Percentiles rank a stretch among this genome's conserved stretches.
Conservation (phyloP, 495 filamentous ascomycete genomes). For the Podospora bellae-mahoneyi region DNA sequence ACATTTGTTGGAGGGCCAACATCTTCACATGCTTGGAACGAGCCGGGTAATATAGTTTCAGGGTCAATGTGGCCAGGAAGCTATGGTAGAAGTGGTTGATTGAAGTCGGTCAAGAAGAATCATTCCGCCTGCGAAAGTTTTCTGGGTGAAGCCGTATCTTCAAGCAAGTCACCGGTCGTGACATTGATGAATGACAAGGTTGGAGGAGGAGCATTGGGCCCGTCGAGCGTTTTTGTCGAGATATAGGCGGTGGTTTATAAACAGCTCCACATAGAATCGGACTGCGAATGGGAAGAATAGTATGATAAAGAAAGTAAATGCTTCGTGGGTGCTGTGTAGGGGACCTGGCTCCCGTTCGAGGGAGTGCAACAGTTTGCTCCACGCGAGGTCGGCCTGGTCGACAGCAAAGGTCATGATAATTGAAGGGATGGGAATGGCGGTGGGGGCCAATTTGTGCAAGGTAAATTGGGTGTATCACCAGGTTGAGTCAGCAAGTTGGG, state of each 20-base stretch:
- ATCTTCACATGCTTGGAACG: too few species aligned
- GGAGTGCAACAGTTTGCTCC: neutral
- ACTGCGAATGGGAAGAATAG: slow-evolving; percentile 4
- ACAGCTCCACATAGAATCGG: neutral
- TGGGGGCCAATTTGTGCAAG: too few species aligned
- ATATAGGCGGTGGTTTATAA: neutral
- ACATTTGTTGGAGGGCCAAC: too few species aligned
- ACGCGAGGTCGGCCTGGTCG: neutral
- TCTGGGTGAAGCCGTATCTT: neutral
- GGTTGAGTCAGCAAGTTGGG: neutral
- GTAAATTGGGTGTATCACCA: neutral
- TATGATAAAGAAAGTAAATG: neutral
- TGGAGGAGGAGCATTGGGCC: neutral
- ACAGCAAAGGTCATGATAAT: neutral
- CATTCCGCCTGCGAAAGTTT: neutral
- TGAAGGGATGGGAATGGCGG: neutral
- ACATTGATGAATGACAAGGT: neutral
- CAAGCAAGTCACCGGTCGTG: neutral
- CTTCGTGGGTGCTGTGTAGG: slow-evolving; percentile 1
- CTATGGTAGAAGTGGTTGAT: neutral
- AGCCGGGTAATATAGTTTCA: too few species aligned
- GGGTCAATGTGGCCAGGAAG: too few species aligned
- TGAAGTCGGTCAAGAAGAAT: neutral
- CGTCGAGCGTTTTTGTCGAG: neutral
- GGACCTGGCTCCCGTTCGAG: neutral